Conservation (phyloP, 2,329 filamentous ascomycete genomes). For the Periconia sp. region DNA sequence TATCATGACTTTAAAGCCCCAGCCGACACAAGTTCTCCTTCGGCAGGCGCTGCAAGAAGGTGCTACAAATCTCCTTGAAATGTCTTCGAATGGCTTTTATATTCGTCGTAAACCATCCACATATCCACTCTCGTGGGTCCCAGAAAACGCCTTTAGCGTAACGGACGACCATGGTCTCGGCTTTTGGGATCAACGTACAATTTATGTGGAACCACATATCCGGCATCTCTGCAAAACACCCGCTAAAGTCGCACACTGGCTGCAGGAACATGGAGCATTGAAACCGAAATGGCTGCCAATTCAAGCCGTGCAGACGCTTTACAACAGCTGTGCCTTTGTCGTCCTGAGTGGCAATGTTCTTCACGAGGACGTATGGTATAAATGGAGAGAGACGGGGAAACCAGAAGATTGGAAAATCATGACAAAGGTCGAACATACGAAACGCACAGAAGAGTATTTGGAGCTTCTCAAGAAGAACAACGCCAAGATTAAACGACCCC, state of each 20-base stretch:
- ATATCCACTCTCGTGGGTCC: constrained; percentile 33
- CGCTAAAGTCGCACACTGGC: constrained; percentile 32
- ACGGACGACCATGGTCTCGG: constrained; percentile 31
- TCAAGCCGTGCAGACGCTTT: constrained; percentile 34
- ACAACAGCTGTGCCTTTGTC: constrained; percentile 38
- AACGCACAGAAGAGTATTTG: constrained; percentile 33
- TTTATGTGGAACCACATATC: constrained; percentile 41
- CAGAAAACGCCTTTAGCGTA: constrained; percentile 23
- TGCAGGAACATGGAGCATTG: constrained; percentile 30
- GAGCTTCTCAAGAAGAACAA: constrained; percentile 26
- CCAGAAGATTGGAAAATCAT: constrained; percentile 39
- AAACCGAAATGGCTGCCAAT: constrained; percentile 37
- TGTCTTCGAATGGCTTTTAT: constrained; percentile 28
- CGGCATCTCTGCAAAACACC: constrained; percentile 33
- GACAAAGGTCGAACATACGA: constrained; percentile 38
- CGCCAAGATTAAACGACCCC: constrained; percentile 18
- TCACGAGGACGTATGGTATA: constrained; percentile 31
- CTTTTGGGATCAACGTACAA: constrained; percentile 41
- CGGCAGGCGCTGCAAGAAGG: constrained; percentile 27
- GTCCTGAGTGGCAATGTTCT: constrained; percentile 36
- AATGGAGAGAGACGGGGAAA: constrained; percentile 28
- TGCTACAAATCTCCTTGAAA: constrained; percentile 21
- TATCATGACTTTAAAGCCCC: constrained; percentile 34
- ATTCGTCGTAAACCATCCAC: constrained; percentile 33
- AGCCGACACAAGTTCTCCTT: constrained; percentile 30